Evolutionary conservation across 805 yeast genomes (phyloP).

Genomic region (Metschnikowia gelsemii): DNA sequence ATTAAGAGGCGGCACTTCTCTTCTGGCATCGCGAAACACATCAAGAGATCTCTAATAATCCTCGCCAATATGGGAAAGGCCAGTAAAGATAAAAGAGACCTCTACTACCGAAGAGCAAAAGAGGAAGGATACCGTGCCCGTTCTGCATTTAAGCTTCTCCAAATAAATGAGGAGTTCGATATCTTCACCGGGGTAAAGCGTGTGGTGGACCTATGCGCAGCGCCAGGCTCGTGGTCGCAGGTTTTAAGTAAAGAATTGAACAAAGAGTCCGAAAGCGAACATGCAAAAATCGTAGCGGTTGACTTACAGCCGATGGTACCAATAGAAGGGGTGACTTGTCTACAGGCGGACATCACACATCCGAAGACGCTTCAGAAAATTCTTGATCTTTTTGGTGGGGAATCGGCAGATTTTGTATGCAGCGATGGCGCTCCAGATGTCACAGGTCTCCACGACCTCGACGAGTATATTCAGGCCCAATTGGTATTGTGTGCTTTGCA

Average conservation of each 20-base stretch:
- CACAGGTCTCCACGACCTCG: constrained; percentile 94
- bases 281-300: constrained; percentile 84
- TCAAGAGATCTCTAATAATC: not conserved
- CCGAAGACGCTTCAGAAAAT: constrained; percentile 82
- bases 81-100: constrained; percentile 90
- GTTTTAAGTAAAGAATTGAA: constrained; percentile 72
- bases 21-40: constrained; percentile 5
- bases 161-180: constrained; percentile 86
- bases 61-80: constrained; percentile 67
- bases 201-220: constrained; percentile 97
- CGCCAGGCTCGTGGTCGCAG: constrained; percentile 81
- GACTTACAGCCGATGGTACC: constrained; percentile 98
- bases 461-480: constrained; percentile 96
- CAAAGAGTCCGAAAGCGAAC: constrained; percentile 27
- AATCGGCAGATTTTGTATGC: constrained; percentile 92
- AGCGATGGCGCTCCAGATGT: constrained; percentile 99
- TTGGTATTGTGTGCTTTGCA: constrained; percentile 87
- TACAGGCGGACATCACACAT: constrained; percentile 97
- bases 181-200: constrained; percentile 69
- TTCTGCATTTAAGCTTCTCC: constrained; percentile 91
- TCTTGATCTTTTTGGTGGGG: constrained; percentile 80
- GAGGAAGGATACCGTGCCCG: constrained; percentile 98
- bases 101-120: constrained; percentile 89
- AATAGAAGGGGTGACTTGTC: constrained; percentile 80
- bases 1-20: constrained; percentile 1